Evolutionary conservation across 768 basidiomycete species (phyloP).

Genomic region (Dacryopinax spathularia): DNA sequence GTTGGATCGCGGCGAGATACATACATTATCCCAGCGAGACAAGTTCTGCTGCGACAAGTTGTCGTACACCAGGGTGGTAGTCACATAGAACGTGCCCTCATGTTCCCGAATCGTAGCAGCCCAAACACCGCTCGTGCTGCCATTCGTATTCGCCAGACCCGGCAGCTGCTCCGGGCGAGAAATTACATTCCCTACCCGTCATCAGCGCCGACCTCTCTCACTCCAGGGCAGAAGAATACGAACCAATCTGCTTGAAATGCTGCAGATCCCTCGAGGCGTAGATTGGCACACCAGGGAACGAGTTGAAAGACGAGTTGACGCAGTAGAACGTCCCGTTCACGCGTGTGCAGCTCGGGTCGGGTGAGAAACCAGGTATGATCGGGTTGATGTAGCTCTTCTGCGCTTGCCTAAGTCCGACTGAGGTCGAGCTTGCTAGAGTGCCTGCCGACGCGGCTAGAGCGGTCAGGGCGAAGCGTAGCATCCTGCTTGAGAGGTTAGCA

Average conservation of each 20-base stretch:
- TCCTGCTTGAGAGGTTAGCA: not conserved
- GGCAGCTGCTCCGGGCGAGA: conserved; percentile 12
- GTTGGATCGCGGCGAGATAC: not conserved
- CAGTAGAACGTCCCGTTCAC: conserved; percentile 23
- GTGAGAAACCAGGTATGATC: not conserved
- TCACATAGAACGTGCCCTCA: conserved; percentile 14
- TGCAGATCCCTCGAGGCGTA: conserved; percentile 23
- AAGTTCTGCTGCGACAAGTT: conserved; percentile 7
- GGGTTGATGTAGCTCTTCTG: not conserved
- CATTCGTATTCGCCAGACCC: conserved; percentile 5
- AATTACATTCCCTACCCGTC: conserved; percentile 13
- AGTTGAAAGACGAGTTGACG: conserved; percentile 25
- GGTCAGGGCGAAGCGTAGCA: not conserved
- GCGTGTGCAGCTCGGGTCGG: not conserved
- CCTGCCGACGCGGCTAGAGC: not conserved
- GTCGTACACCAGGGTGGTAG: conserved; percentile 13
- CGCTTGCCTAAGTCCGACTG: not conserved
- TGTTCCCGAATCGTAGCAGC: conserved; percentile 14
- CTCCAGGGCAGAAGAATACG: not conserved
- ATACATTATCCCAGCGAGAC: conserved; percentile 15
- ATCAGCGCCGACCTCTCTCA: not conserved
- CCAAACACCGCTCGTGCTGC: conserved; percentile 15
- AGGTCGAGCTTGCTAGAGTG: not conserved
- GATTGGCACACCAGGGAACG: conserved; percentile 26
- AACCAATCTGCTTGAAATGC: conserved; percentile 24